Evolutionary conservation across 495 filamentous ascomycete genomes (phyloP).

Genomic region (Tuber indicum): DNA sequence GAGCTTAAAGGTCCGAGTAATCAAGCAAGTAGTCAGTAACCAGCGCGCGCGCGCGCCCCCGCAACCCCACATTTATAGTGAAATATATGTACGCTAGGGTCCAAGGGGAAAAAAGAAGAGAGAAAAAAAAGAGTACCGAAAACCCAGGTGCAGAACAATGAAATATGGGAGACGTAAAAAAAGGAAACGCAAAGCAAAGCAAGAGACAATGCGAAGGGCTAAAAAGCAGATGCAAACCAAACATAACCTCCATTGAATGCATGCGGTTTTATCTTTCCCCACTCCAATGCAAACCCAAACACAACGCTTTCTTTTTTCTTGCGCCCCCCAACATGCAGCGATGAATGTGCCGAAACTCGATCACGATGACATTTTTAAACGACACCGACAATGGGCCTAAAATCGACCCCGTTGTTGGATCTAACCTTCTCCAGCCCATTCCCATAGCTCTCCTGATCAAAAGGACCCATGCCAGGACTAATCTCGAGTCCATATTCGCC

Average conservation of each 20-base stretch:
- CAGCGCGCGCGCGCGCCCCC: not conserved
- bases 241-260: conserved; percentile 17
- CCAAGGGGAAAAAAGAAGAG: conserved; percentile 5
- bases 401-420: conserved; percentile 25
- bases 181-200: not conserved
- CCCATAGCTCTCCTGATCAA: conserved; percentile 9
- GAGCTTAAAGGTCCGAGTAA: not conserved
- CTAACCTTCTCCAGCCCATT: conserved; percentile 20
- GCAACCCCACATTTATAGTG: conserved; percentile 15
- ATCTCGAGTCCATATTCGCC: conserved; percentile 17
- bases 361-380: conserved; percentile 14
- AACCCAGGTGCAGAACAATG: conserved; percentile 21
- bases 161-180: conserved; percentile 15
- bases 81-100: conserved; percentile 29
- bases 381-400: conserved; percentile 27
- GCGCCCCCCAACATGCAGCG: not conserved
- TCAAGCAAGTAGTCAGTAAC: not conserved
- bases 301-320: conserved; percentile 9
- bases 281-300: conserved; percentile 14
- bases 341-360: conserved; percentile 7
- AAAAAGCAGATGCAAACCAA: conserved; percentile 18
- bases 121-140: conserved; percentile 7
- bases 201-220: conserved; percentile 2
- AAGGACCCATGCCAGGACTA: not conserved
- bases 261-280: conserved; percentile 16